phyloP scores from a whole-genome alignment of 306 rosid species.

The Hippophae rhamnoides region DNA sequence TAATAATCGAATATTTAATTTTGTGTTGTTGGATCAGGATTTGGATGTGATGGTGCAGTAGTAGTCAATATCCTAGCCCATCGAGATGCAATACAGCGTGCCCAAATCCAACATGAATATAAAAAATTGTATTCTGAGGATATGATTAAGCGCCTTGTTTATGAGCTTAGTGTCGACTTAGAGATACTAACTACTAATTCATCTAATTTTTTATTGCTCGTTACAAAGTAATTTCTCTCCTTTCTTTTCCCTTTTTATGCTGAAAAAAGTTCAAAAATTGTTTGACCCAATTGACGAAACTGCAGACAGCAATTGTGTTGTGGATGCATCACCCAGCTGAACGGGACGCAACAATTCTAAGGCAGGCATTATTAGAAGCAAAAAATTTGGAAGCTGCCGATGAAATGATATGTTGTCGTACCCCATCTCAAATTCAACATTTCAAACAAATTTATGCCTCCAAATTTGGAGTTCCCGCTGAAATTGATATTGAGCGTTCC shows the following conservation, averaged over 20 bases:
- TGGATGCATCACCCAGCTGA: slow-evolving; percentile 78
- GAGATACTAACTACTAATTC: slow-evolving; percentile 31
- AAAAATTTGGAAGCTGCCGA: slow-evolving; percentile 47
- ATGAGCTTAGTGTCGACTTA: slow-evolving; percentile 57
- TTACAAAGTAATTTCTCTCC: background rate
- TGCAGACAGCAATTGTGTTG: slow-evolving; percentile 54
- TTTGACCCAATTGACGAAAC: background rate
- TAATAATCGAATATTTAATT: background rate
- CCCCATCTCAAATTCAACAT: slow-evolving; percentile 60
- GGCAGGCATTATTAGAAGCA: slow-evolving; percentile 28
- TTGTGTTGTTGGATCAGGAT: slow-evolving; percentile 28
- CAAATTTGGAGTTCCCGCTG: slow-evolving; percentile 36
- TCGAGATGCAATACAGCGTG: slow-evolving; percentile 57
- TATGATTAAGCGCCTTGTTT: slow-evolving; percentile 52
- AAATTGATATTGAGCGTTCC: slow-evolving; percentile 42
- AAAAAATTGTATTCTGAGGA: slow-evolving; percentile 44
- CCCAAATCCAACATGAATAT: slow-evolving; percentile 62
- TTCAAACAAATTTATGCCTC: slow-evolving; percentile 53
- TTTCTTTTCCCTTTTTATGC: background rate
- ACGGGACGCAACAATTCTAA: slow-evolving; percentile 52
- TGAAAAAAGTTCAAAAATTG: background rate
- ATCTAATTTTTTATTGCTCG: no score
- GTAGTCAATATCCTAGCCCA: slow-evolving; percentile 66
- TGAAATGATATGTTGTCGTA: slow-evolving; percentile 74
- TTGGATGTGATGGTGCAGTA: slow-evolving; percentile 63